Evolutionary conservation across 208 protist species (phyloP).

Genomic region (Perkinsela sp.): DNA sequence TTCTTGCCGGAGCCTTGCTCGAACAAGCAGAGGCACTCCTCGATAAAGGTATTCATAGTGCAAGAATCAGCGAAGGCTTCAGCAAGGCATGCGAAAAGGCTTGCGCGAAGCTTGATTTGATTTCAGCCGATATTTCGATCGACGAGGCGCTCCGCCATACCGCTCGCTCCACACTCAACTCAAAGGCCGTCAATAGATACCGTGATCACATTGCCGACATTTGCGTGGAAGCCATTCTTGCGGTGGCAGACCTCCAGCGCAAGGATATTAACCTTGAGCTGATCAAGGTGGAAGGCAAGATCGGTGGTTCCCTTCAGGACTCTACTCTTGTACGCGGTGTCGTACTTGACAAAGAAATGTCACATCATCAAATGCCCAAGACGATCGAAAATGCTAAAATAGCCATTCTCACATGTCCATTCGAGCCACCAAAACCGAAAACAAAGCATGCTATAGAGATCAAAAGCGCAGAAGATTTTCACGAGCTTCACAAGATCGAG

Average conservation of each 20-base stretch:
- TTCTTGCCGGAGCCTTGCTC: slow-evolving; percentile 91
- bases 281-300: slow-evolving; percentile 95
- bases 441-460: slow-evolving; percentile 97
- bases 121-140: slow-evolving; percentile 46
- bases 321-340: slow-evolving; percentile 90
- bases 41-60: slow-evolving; percentile 93
- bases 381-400: slow-evolving; percentile 88
- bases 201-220: slow-evolving; percentile 89
- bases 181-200: slow-evolving; percentile 90
- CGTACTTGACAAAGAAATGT: slow-evolving; percentile 96
- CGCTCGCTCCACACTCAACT: slow-evolving; percentile 91
- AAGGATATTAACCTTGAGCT: slow-evolving; percentile 98
- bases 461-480: slow-evolving; percentile 68
- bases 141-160: slow-evolving; percentile 74
- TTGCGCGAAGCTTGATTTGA: slow-evolving; percentile 59
- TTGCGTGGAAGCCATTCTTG: slow-evolving; percentile 89
- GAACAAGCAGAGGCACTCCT: slow-evolving; percentile 84
- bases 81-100: slow-evolving; percentile 87
- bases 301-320: slow-evolving; percentile 87
- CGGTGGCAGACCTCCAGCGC: slow-evolving; percentile 91
- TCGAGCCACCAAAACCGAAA: slow-evolving; percentile 99
- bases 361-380: slow-evolving; percentile 86
- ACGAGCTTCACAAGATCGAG: slow-evolving; percentile 81
- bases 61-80: slow-evolving; percentile 91
- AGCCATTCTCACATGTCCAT: slow-evolving; percentile 97